These are phyloP conservation scores for Microbotryum silenes-acaulis DNA, from an alignment of 1,284 basidiomycete genomes.

Conservation along the genomic window DNA sequence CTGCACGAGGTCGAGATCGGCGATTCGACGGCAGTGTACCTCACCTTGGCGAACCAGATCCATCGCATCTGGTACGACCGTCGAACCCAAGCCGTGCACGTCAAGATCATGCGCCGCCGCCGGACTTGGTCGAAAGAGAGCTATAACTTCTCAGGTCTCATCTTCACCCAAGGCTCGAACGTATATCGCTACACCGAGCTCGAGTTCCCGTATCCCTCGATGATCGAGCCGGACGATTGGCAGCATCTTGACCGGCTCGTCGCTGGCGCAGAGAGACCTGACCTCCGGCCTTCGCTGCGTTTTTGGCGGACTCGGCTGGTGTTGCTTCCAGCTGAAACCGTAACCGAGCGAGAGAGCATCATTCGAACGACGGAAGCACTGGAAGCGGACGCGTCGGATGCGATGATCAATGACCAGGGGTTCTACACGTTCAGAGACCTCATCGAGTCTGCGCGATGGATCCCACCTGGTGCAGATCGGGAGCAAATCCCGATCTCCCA, in stretches of 20 bases:
- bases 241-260: slow-evolving; percentile 43
- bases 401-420: slow-evolving; percentile 24
- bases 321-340: slow-evolving; percentile 73
- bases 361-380: slow-evolving; percentile 58
- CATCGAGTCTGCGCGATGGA: slow-evolving; percentile 63
- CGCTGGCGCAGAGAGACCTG: slow-evolving; percentile 36
- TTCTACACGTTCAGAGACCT: slow-evolving; percentile 19
- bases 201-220: slow-evolving; percentile 24
- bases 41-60: slow-evolving; percentile 92
- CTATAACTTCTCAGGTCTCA: slow-evolving; percentile 74
- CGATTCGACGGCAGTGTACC: slow-evolving; percentile 56
- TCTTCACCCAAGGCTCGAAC: slow-evolving; percentile 77
- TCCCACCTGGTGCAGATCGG: slow-evolving; percentile 51
- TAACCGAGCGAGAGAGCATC: slow-evolving; percentile 50
- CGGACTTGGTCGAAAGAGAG: slow-evolving; percentile 55
- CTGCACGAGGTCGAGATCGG: slow-evolving; percentile 27
- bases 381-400: slow-evolving; percentile 30
- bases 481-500: slow-evolving; percentile 40
- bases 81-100: slow-evolving; percentile 75
- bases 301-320: slow-evolving; percentile 96
- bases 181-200: slow-evolving; percentile 62
- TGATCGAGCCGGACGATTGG: slow-evolving; percentile 39
- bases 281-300: slow-evolving; percentile 33
- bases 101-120: slow-evolving; percentile 75
- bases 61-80: slow-evolving; percentile 75